Base-by-base conservation (phyloP, 2,329 filamentous ascomycete genomes). In the Colletotrichum plurivorum region DNA sequence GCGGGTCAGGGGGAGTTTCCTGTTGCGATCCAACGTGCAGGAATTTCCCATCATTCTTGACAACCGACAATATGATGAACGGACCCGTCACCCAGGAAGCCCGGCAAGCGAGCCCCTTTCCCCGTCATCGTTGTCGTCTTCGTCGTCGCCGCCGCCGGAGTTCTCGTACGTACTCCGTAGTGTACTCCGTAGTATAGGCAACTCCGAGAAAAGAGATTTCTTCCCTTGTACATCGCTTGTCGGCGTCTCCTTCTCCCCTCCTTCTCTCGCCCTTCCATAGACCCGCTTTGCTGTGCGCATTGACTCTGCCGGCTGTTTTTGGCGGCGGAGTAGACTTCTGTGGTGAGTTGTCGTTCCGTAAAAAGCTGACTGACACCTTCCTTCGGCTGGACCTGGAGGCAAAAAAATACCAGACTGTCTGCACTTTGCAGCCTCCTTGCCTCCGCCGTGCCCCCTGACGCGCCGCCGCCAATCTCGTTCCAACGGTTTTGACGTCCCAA, bases 401-500 rank as follows among this genome's bases (percentile, higher is more conserved):
- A 31, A n/a, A 41, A 27, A 45, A 22, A 9, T 10, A 25, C 20
- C 46, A 20, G 7, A 51, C 10, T n/a, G 25, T 16, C 27, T 51
- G 18, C 22, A 16, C 12, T 36, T 5, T 36, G 31, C 31, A 36
- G 31, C 31, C 31, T 36, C 31, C 31, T 36, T 36, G 31, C 8
- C 31, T 36, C 31, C 31, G 31, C 31, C 31, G 10, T 36, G 25
- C 13, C 39, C 59, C 65, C 46, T 58, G 59, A 52, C 39, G 25
- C 41, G 36, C 25, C 52, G 53, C 43, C n/a, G 43, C 41, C 62
- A 69, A 51, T 49, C 61, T n/a, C 48, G 53, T 53, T 58, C 46
- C 46, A 58, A 53, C 60, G 49, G 61, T 43, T 51, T 67, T 45
- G 64, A 63, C 45, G 27, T 62, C 36, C 46, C 51, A 63, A 45